These are phyloP conservation scores for Cordyceps pruinosa DNA, from an alignment of 2,329 filamentous ascomycete species.

Conservation along the genomic window DNA sequence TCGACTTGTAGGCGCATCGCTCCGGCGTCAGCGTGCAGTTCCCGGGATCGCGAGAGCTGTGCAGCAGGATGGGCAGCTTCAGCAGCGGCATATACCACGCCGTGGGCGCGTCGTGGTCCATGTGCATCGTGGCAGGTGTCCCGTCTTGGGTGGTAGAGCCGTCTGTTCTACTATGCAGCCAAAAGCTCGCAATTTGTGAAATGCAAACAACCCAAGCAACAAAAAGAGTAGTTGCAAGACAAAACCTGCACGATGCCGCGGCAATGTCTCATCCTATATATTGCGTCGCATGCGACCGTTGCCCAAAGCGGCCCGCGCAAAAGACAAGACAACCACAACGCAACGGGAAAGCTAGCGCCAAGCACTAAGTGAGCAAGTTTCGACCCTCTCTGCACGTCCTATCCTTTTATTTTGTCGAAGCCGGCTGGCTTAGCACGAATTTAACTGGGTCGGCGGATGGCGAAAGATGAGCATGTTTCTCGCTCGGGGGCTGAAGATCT, in stretches of 20 bases:
- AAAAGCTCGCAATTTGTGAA: neutral
- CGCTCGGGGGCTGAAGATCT: too few species aligned
- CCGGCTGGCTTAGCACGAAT: too few species aligned
- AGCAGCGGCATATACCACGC: constrained; percentile 14
- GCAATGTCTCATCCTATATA: constrained; percentile 8
- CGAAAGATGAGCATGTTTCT: too few species aligned
- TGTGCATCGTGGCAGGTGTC: neutral
- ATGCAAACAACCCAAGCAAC: neutral
- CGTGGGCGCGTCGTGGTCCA: constrained; percentile 1
- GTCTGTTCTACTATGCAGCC: too few species aligned
- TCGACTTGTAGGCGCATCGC: constrained; percentile 38
- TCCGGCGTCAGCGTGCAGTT: constrained; percentile 30
- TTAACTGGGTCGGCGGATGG: neutral
- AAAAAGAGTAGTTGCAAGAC: neutral
- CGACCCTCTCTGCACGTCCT: too few species aligned
- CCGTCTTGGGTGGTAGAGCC: too few species aligned
- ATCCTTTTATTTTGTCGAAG: too few species aligned
- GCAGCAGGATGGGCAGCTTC: constrained; percentile 10
- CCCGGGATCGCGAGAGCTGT: constrained; percentile 15
- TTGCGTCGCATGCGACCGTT: neutral
- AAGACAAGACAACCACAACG: too few species aligned
- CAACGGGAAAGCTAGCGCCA: neutral
- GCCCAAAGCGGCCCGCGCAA: neutral
- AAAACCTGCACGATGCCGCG: neutral
- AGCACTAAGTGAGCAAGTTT: constrained; percentile 10